Evolutionary conservation across 2,329 filamentous ascomycete genomes (phyloP), one percentile per base, ranked within the genome.

Genomic region (Beauveria varroae): DNA sequence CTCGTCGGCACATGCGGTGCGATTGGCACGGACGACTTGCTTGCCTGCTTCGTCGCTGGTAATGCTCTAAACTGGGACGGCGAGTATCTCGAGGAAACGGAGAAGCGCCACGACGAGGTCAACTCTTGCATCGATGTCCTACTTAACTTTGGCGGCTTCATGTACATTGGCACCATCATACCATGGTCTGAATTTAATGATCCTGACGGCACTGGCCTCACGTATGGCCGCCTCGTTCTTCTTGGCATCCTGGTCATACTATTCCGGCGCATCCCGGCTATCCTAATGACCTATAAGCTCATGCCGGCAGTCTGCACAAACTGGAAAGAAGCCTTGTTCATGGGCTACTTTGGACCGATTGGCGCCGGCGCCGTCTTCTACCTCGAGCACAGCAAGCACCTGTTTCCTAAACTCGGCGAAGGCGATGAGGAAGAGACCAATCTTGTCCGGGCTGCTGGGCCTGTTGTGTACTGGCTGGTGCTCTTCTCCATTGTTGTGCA

Each of bases 361-460:
- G 89, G 89, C 2, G 88, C 90, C 9, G 87, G 86, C 22, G 89
- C 89, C 0, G 81, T 91, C 26, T 92, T 91, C 71, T 92, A 93
- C 71, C 79, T 92, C 14, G 75, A 79, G 64, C 78, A 80, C 61
- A 74, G 75, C 2, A 70, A 71, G 7, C 71, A 78, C 14, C 66
- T 80, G 5, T 77, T 79, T 62, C 76, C 76, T 0, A 61, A 71
- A 5, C 62, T 69, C 0, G 71, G 68, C 30, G 61, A 72, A 2
- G 73, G 70, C 2, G 75, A 76, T 63, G 68, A 67, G 14, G 71
- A 72, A 44, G 72, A 75, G 63, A 68, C 67, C 0, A 66, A 71
- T 43, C 65, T 79, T 10, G 62, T 77, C n/a, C 69, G 72, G 1
- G 74, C 73, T 3, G 68, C 76, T 2, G 67, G 51, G 3, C 60